Evolutionary conservation across 1,139 yeast genomes (phyloP), one percentile per base, ranked within the genome.

Genomic region (Pichia sp.): DNA sequence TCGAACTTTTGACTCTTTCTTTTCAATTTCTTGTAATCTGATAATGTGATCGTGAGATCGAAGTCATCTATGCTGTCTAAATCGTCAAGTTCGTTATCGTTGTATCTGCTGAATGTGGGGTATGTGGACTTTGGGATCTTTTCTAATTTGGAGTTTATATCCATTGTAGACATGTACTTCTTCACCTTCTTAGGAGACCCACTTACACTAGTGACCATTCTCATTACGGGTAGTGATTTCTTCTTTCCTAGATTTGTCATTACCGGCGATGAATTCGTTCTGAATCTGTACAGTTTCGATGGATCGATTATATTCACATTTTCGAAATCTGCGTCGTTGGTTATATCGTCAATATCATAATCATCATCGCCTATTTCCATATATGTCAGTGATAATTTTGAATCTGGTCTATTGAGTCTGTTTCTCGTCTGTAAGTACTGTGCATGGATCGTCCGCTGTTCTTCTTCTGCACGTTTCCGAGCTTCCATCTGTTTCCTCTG

Each of bases 131-230:
- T 18, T 8, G 40, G 40, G 14, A 18, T 28, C 19, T 17, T 38
- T 31, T 38, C 22, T 14, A 18, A n/a, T 14, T 34, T 18, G 5
- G 43, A 30, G 19, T 53, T 42, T 19, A 62, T 49, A 32, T 60
- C 65, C 43, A 59, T 34, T 4, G 57, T 58, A 17, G 67, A 62
- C 1, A 64, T 54, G 41, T 52, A 58, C 28, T 58, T 57, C 15
- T 62, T 55, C 1, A 62, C 32, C 27, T 48, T 56, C 34, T 53
- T 54, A 8, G 59, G 57, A 2, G 62, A 57, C 4, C 55, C 53
- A 18, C 18, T 19, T 9, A 46, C 15, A 21, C 42, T 34, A 5
- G 51, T 37, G 4, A 18, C 38, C 28, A 42, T 40, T 40, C 38
- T 45, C 48, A 61, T 40, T 3, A 50, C 48, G 11, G 66, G 66